phyloP scores from a whole-genome alignment of 257 asterid genomes.

The Solanum lignicaule region DNA sequence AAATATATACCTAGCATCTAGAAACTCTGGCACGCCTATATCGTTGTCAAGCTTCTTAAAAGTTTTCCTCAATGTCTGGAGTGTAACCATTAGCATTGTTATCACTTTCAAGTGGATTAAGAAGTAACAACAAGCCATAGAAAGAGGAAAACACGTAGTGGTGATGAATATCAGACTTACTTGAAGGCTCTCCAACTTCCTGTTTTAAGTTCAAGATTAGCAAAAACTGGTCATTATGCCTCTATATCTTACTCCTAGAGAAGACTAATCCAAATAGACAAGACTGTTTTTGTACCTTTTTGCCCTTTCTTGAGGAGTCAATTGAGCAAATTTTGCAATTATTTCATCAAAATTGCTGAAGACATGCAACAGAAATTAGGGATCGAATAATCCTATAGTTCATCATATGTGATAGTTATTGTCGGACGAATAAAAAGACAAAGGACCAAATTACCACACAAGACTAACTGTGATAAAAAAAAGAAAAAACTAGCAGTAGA shows the following conservation, averaged over 20 bases:
- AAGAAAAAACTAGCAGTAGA: neutral
- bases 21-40: conserved; percentile 69
- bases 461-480: neutral
- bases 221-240: conserved; percentile 4
- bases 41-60: conserved; percentile 83
- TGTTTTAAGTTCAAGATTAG: conserved; percentile 19
- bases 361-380: neutral
- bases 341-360: conserved; percentile 76
- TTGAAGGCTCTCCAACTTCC: conserved; percentile 94
- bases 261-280: neutral
- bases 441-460: neutral
- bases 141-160: neutral
- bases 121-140: neutral
- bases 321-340: conserved; percentile 70
- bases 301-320: conserved; percentile 73
- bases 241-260: neutral
- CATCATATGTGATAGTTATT: neutral
- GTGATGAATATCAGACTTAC: conserved; percentile 28
- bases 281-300: conserved; percentile 41
- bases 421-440: neutral
- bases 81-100: conserved; percentile 5
- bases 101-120: neutral
- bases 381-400: neutral
- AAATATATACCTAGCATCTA: conserved; percentile 52
- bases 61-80: conserved; percentile 66